Percentiles rank a stretch among this genome's conserved stretches.
phyloP scores from a whole-genome alignment of 495 filamentous ascomycete species.

The Penicillium goetzii region DNA sequence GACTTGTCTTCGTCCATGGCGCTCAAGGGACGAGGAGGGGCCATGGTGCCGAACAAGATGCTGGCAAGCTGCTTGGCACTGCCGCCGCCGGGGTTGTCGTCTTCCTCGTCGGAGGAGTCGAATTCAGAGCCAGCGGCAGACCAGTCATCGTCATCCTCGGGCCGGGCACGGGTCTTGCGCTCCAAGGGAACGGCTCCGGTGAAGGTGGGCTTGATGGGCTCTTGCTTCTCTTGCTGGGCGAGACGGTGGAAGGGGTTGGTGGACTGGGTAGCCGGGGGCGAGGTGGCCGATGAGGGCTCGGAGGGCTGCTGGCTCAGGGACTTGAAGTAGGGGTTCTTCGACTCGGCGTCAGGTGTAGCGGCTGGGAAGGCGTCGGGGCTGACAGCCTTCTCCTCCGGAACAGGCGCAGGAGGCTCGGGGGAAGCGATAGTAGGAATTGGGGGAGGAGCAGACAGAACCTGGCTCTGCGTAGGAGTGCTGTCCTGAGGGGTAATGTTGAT shows the following conservation, averaged over 20 bases:
- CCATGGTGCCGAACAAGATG: conserved; percentile 97
- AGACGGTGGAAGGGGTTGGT: conserved; percentile 97
- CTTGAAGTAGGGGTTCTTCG: conserved; percentile 76
- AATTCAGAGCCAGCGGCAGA: conserved; percentile 78
- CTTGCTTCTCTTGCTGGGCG: conserved; percentile 61
- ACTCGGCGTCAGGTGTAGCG: conserved; percentile 44
- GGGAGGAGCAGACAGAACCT: conserved; percentile 50
- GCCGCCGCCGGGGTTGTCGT: conserved; percentile 73
- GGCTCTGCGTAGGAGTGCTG: conserved; percentile 74
- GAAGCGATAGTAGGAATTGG: conserved; percentile 29
- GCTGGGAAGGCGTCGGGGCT: conserved; percentile 31
- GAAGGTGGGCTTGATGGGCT: conserved; percentile 40
- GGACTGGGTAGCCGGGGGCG: conserved; percentile 53
- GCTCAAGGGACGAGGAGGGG: conserved; percentile 84
- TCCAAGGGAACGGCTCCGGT: conserved; percentile 43
- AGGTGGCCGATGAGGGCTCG: conserved; percentile 21
- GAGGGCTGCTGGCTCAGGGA: conserved; percentile 58
- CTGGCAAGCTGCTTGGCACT: conserved; percentile 90
- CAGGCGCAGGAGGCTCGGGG: conserved; percentile 46
- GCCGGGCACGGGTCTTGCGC: conserved; percentile 58
- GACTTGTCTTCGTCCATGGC: conserved; percentile 71
- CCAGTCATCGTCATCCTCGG: conserved; percentile 89
- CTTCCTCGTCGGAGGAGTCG: conserved; percentile 69
- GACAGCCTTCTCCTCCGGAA: conserved; percentile 37
- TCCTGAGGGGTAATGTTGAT: conserved; percentile 80